These are phyloP conservation scores for Colletotrichum siamense DNA, from an alignment of 2,329 filamentous ascomycete species.

Conservation along the genomic window DNA sequence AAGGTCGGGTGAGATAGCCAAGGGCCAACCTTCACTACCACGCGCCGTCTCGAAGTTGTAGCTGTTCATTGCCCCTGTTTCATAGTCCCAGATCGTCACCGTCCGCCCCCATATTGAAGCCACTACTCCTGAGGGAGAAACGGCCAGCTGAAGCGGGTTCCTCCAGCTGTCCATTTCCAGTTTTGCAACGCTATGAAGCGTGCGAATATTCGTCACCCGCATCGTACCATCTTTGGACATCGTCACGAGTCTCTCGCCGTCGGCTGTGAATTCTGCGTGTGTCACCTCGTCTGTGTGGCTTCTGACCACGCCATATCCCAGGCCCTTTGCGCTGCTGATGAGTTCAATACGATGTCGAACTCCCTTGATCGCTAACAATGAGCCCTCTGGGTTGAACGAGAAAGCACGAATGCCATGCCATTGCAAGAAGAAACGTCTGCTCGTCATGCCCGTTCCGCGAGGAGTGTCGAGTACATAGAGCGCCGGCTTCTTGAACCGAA, in stretches of 20 bases:
- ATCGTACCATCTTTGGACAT: slow-evolving; percentile 18
- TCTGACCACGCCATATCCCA: slow-evolving; percentile 5
- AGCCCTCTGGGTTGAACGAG: slow-evolving; percentile 9
- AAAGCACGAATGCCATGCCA: slow-evolving; percentile 14
- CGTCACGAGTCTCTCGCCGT: not conserved
- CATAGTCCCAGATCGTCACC: slow-evolving; percentile 16
- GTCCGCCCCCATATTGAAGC: slow-evolving; percentile 12
- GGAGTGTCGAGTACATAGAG: not conserved
- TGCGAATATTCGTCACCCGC: slow-evolving; percentile 3
- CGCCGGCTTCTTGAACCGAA: not conserved
- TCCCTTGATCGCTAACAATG: not conserved
- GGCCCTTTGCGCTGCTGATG: not conserved
- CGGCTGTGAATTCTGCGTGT: slow-evolving; percentile 18
- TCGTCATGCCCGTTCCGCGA: not conserved
- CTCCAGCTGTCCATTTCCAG: slow-evolving; percentile 17
- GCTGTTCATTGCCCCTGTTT: slow-evolving; percentile 5
- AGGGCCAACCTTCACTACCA: slow-evolving; percentile 12
- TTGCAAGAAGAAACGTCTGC: not conserved
- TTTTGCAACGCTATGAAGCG: slow-evolving; percentile 5
- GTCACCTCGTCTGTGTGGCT: slow-evolving; percentile 21
- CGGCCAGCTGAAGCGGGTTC: slow-evolving; percentile 12
- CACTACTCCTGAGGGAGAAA: not conserved
- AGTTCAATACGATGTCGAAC: slow-evolving; percentile 15
- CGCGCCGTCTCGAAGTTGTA: slow-evolving; percentile 12
- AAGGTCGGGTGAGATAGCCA: slow-evolving; percentile 16